Conservation (phyloP, 1,139 yeast genomes). For the Blastobotrys capitulatus region DNA sequence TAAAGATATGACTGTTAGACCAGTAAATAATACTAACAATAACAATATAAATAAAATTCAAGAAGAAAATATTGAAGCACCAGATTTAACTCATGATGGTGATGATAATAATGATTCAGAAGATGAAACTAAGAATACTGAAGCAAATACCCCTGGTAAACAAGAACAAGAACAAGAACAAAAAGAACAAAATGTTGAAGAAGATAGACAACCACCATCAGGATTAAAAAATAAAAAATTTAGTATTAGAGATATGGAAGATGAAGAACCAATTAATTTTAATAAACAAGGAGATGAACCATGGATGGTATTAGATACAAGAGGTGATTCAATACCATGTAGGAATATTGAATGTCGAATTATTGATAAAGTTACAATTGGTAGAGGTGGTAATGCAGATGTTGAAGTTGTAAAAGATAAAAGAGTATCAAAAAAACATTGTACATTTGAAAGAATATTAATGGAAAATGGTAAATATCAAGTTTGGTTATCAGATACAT, state of each 20-base stretch:
- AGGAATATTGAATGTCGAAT: conserved; percentile 45
- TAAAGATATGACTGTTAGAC: conserved; percentile 1
- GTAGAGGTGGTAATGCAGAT: conserved; percentile 26
- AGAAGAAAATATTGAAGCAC: conserved; percentile 1
- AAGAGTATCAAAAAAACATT: conserved; percentile 79
- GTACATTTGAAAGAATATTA: conserved; percentile 56
- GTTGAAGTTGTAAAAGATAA: conserved; percentile 50
- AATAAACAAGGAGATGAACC: conserved; percentile 28
- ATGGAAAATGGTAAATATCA: conserved; percentile 41
- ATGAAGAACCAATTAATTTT: conserved; percentile 4
- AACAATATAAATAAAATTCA: background rate
- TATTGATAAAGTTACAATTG: conserved; percentile 27
- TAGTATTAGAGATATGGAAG: conserved; percentile 25
- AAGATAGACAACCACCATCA: background rate
- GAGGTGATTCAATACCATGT: conserved; percentile 37
- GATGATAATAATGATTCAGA: conserved; percentile 4
- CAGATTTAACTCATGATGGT: conserved; percentile 8
- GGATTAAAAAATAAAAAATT: conserved; percentile 2
- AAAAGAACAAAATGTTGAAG: conserved; percentile 24
- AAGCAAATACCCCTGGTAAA: background rate
- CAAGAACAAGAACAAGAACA: background rate
- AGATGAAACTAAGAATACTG: conserved; percentile 21
- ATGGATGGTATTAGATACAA: conserved; percentile 46
- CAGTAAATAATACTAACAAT: background rate
- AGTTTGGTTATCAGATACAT: conserved; percentile 75